Evolutionary conservation across 2,329 filamentous ascomycete genomes (phyloP).

Genomic region (Diaporthe batatas): DNA sequence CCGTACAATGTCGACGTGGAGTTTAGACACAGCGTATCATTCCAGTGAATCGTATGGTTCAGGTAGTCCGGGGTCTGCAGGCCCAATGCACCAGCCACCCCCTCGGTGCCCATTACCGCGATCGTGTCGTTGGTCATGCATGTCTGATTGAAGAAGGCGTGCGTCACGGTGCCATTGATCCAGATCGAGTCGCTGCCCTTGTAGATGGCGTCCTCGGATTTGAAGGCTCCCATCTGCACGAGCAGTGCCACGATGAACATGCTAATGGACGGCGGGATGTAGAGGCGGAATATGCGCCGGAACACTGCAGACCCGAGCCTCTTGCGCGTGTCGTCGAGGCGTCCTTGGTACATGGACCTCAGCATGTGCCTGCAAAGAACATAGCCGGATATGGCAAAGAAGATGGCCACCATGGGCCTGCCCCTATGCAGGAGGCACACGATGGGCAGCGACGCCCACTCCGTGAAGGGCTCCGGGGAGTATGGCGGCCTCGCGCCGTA

Average conservation of each 20-base stretch:
- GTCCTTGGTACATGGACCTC: slow-evolving; percentile 53
- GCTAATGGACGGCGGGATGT: slow-evolving; percentile 56
- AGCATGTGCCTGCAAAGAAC: slow-evolving; percentile 56
- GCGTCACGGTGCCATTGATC: slow-evolving; percentile 55
- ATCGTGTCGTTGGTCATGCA: slow-evolving; percentile 49
- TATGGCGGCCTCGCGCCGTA: slow-evolving; percentile 54
- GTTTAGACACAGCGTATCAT: slow-evolving; percentile 53
- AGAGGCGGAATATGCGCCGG: slow-evolving; percentile 55
- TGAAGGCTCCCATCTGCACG: slow-evolving; percentile 55
- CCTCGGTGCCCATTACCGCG: slow-evolving; percentile 47
- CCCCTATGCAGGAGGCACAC: slow-evolving; percentile 56
- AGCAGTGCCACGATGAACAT: slow-evolving; percentile 56
- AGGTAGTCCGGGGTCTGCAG: slow-evolving; percentile 49
- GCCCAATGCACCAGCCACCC: slow-evolving; percentile 49
- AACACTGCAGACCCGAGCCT: slow-evolving; percentile 55
- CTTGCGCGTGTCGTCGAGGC: slow-evolving; percentile 53
- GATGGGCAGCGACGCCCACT: slow-evolving; percentile 54
- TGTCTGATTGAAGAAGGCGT: slow-evolving; percentile 38
- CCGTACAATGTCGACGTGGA: slow-evolving; percentile 48
- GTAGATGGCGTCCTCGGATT: slow-evolving; percentile 52
- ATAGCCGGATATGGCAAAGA: slow-evolving; percentile 60
- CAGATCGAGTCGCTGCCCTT: slow-evolving; percentile 55
- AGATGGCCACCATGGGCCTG: slow-evolving; percentile 58
- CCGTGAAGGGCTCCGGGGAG: slow-evolving; percentile 52
- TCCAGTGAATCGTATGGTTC: slow-evolving; percentile 50